Evolutionary conservation across 176 grass and related monocot genomes (phyloP), one percentile per base, ranked within the genome.

Genomic region (Triticum monococcum): DNA sequence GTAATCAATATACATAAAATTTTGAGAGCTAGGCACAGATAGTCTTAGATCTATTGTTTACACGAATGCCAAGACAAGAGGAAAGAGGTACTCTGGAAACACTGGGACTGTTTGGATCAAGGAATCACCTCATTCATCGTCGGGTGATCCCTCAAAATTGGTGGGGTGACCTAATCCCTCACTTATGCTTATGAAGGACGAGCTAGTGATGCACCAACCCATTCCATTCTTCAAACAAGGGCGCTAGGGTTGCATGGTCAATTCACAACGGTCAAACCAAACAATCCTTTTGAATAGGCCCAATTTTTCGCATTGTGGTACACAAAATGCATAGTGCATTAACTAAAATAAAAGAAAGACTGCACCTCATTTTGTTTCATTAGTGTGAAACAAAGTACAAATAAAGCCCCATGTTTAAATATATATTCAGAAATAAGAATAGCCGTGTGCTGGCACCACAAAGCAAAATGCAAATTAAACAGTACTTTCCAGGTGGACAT

Each of bases 311-410:
- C 32, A 56, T 56, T 16, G 9, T 56, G 32, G 16, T 9, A 31
- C 45, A 31, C 1, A 35, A 45, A 60, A 89, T 36, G 45, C 24
- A 75, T 41, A 80, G 57, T 56, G 18, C 12, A 38, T 22, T 9
- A 13, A 72, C 13, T 6, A 6, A 73, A 60, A 83, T 59, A 17
- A 79, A 54, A 78, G 33, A 72, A 79, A 22, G 28, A 64, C 20
- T 22, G 16, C n/a, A 50, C 35, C 68, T 1, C 64, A 10, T 60
- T 77, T 31, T 38, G 72, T 72, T 63, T 37, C 60, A 61, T 9
- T 22, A 48, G 20, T 62, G 31, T 63, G 74, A 84, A 79, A 74
- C 66, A 80, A 36, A 50, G 68, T 66, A 50, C 62, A 77, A 30
- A 33, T 18, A 80, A 74, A 13, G 17, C 6, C 64, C 12, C 64